Percentiles rank a stretch among this genome's conserved stretches.
These are phyloP conservation scores for Neonectria faginata DNA, from an alignment of 2,329 filamentous ascomycete species.

Conservation along the genomic window DNA sequence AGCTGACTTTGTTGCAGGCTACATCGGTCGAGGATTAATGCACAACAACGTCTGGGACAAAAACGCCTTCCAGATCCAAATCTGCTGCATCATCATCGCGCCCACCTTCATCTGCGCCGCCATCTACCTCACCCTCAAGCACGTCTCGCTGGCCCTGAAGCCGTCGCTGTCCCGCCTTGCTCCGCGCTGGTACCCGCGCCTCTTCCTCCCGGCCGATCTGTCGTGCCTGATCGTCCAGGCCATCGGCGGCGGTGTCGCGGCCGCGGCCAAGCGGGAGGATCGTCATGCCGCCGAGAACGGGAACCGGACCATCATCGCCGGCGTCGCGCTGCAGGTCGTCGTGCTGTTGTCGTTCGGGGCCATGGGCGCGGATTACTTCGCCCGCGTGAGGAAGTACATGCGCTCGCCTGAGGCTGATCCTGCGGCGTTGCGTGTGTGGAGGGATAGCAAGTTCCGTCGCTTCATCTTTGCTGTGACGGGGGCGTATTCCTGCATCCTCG, in stretches of 20 bases:
- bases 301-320: conserved; percentile 65
- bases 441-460: conserved; percentile 54
- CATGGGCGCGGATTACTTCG: conserved; percentile 58
- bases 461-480: conserved; percentile 59
- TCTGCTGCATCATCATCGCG: conserved; percentile 69
- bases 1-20: conserved; percentile 54
- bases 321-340: conserved; percentile 65
- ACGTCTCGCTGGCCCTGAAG: conserved; percentile 63
- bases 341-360: conserved; percentile 61
- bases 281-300: conserved; percentile 56
- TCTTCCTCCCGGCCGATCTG: conserved; percentile 71
- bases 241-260: conserved; percentile 67
- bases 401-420: conserved; percentile 45
- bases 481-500: conserved; percentile 60
- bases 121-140: conserved; percentile 74
- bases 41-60: conserved; percentile 66
- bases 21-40: conserved; percentile 64
- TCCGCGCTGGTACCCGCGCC: conserved; percentile 64
- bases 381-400: conserved; percentile 57
- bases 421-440: conserved; percentile 55
- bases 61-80: conserved; percentile 67
- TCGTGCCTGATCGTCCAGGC: conserved; percentile 70
- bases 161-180: conserved; percentile 63
- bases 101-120: conserved; percentile 71
- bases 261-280: conserved; percentile 57